Evolutionary conservation across 2,329 filamentous ascomycete genomes (phyloP), one percentile per base, ranked within the genome.

Genomic region (Blastomyces gilchristii): DNA sequence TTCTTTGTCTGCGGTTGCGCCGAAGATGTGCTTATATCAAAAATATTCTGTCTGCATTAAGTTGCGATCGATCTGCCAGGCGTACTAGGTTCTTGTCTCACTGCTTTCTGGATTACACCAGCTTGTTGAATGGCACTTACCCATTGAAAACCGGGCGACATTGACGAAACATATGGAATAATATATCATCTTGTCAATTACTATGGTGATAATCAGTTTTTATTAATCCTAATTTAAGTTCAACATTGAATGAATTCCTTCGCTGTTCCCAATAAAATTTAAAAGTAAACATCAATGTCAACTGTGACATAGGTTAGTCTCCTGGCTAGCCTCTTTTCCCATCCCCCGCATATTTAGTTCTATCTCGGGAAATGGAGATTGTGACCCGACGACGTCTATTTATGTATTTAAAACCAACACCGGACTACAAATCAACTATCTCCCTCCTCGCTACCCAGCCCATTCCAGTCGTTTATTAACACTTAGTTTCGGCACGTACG

Each of bases 21-120:
- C 91, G 90, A 92, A 96, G 91, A 96, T 91, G 91, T 96, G 91
- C 91, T 94, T 85, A 95, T 82, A 94, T 83, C 63, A 68, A 76
- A 18, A 18, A 18, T 34, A 25, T 52, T 57, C 61, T 64, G 58
- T 62, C 49, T 37, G 63, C 41, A 49, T 50, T 57, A 59, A 43
- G 28, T 65, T n/a, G 59, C 63, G 66, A 69, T 62, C 64, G 68
- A 68, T 66, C 63, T 64, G 71, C 76, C 74, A 71, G 74, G 76
- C 67, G 75, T 77, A 78, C 76, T 77, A 75, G 76, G 77, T 76
- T 66, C 72, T 66, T 76, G 75, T 75, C 74, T 68, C 69, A 68
- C 66, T 68, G 63, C 62, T 54, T 58, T 63, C 66, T 60, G 65
- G 67, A 62, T 67, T 66, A 67, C 69, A 71, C 58, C 53, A 47